Conservation (phyloP, 805 yeast genomes). For the Kazachstania martiniae region DNA sequence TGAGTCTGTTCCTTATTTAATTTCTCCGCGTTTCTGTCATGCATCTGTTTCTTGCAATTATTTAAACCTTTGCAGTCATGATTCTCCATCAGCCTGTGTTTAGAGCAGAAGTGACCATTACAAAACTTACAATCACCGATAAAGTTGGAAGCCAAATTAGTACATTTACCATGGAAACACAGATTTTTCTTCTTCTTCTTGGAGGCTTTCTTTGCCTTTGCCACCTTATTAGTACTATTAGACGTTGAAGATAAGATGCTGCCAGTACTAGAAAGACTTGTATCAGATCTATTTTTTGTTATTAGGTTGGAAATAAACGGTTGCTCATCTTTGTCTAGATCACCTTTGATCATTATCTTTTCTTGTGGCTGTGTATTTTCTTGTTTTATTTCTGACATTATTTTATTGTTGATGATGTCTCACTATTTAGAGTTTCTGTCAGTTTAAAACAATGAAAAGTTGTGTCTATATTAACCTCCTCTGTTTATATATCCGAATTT, state of each 20-base stretch:
- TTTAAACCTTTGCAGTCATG: slow-evolving; percentile 72
- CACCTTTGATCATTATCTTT: no score
- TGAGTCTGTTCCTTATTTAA: slow-evolving; percentile 80
- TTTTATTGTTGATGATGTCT: no score
- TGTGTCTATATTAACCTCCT: no score
- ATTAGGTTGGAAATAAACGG: no score
- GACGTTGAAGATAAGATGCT: neutral
- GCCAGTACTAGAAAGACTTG: slow-evolving; percentile 1
- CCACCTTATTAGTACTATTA: slow-evolving; percentile 11
- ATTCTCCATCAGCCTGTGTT: slow-evolving; percentile 77
- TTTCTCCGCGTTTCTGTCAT: slow-evolving; percentile 75
- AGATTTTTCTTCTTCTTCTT: slow-evolving; percentile 30
- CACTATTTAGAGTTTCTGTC: no score
- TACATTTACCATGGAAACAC: slow-evolving; percentile 48
- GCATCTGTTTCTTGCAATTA: slow-evolving; percentile 70
- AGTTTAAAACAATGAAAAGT: no score
- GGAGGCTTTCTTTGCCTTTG: slow-evolving; percentile 5
- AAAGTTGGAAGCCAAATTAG: slow-evolving; percentile 48
- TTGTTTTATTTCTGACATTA: no score
- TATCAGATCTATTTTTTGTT: no score
- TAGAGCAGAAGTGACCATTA: slow-evolving; percentile 75
- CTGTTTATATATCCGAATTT: no score
- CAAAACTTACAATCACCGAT: slow-evolving; percentile 82
- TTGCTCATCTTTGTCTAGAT: no score
- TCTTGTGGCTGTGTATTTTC: no score